Percentiles rank a stretch among this genome's conserved stretches.
Conservation (phyloP, 495 filamentous ascomycete genomes). For the Margaritispora aquatica region DNA sequence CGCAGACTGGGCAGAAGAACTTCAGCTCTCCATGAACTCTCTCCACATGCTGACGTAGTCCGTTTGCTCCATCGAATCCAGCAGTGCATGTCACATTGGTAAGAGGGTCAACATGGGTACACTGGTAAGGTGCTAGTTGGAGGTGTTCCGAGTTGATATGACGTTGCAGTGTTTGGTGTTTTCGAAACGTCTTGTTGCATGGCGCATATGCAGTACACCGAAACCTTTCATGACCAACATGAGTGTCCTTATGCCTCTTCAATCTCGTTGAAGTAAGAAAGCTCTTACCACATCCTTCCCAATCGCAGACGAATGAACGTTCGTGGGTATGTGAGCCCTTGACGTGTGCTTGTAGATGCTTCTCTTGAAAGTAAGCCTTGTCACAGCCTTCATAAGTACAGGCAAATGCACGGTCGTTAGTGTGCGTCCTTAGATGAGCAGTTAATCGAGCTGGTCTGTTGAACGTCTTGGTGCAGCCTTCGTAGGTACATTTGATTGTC, state of each 20-base stretch:
- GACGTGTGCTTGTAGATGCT: constrained; percentile 77
- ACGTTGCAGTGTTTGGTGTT: constrained; percentile 77
- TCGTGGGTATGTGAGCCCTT: constrained; percentile 72
- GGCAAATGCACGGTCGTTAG: constrained; percentile 64
- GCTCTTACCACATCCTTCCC: constrained; percentile 66
- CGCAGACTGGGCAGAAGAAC: constrained; percentile 69
- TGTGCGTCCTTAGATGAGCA: constrained; percentile 75
- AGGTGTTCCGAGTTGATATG: constrained; percentile 74
- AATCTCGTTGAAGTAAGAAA: constrained; percentile 75
- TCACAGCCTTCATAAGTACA: constrained; percentile 65
- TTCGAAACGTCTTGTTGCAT: constrained; percentile 77
- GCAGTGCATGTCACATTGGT: constrained; percentile 55
- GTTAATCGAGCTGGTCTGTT: constrained; percentile 75
- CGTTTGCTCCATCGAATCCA: constrained; percentile 63
- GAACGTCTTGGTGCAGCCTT: constrained; percentile 74
- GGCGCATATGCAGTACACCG: constrained; percentile 67
- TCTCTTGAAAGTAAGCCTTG: constrained; percentile 74
- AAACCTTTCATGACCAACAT: constrained; percentile 62
- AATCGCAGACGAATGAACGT: constrained; percentile 62
- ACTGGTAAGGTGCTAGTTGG: constrained; percentile 59
- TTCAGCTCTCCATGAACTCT: constrained; percentile 59
- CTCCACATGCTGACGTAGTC: constrained; percentile 64
- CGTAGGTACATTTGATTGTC: constrained; percentile 61
- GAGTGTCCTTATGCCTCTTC: constrained; percentile 57
- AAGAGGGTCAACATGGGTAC: constrained; percentile 47